Base-by-base conservation (phyloP, 2,329 filamentous ascomycete genomes). In the Exophiala bonariae region DNA sequence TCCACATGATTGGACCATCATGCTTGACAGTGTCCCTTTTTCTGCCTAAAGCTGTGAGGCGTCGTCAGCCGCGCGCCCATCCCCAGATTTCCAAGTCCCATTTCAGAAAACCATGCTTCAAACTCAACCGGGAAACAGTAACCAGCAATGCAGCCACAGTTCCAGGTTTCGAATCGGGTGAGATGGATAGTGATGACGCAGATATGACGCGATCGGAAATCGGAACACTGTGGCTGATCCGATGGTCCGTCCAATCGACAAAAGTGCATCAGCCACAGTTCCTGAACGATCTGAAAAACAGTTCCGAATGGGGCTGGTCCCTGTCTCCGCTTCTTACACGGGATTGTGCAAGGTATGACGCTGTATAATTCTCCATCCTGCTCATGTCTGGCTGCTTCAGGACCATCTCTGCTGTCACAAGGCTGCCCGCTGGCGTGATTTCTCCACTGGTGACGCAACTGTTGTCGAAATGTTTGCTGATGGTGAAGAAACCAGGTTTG, bases 151-250 rank as follows among this genome's bases (percentile, higher is more conserved):
- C n/a, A n/a, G n/a, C n/a, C n/a, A n/a, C n/a, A n/a, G n/a, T n/a
- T n/a, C n/a, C n/a, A n/a, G n/a, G n/a, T n/a, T n/a, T n/a, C n/a
- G n/a, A n/a, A n/a, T n/a, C n/a, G n/a, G n/a, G n/a, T n/a, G n/a
- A n/a, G n/a, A n/a, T n/a, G n/a, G n/a, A n/a, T 28, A 30, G 11
- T n/a, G 8, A 49, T 52, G 49, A 52, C 49, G 49, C 41, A 33
- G 13, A 28, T n/a, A 45, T 52, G 49, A 52, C 49, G 41, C 45
- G 23, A 45, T 37, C 17, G 37, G 32, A 38, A 23, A 32, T 13
- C 26, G 9, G 16, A 31, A 6, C 4, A 4, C 7, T 45, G 49
- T 52, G 49, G 49, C 49, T 48, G 41, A n/a, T 17, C 7, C 14
- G 20, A 32, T 8, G 4, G 13, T 5, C 20, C 6, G 18, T 13